These are phyloP conservation scores for Cytospora chrysosperma DNA, from an alignment of 2,329 filamentous ascomycete genomes.

Conservation along the genomic window DNA sequence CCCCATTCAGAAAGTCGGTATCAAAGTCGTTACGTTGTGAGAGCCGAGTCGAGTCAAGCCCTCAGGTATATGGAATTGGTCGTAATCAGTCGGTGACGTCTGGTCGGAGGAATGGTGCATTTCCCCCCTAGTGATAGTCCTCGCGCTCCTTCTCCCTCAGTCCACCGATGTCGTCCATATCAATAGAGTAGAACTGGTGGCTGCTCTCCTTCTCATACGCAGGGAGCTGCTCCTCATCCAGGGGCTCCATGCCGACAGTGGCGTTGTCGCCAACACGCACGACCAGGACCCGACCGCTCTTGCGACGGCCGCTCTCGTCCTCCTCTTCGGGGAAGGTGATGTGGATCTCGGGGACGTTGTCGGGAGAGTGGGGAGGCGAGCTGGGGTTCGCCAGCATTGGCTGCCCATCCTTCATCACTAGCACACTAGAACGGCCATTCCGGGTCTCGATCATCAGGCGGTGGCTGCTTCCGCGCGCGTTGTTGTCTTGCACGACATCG, in stretches of 20 bases:
- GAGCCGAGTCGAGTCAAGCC: conserved; percentile 13
- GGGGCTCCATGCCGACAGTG: conserved; percentile 82
- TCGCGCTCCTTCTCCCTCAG: conserved; percentile 79
- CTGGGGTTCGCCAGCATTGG: conserved; percentile 74
- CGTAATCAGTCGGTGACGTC: conserved; percentile 17
- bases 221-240: conserved; percentile 76
- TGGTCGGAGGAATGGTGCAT: conserved; percentile 1
- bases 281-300: conserved; percentile 85
- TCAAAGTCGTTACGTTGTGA: conserved; percentile 23
- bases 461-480: conserved; percentile 49
- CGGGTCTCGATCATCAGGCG: conserved; percentile 59
- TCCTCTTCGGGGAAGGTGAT: conserved; percentile 98
- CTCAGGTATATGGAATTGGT: conserved; percentile 18
- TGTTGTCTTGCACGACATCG: conserved; percentile 44
- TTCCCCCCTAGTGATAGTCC: conserved; percentile 32
- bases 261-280: conserved; percentile 87
- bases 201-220: conserved; percentile 83
- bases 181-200: conserved; percentile 85
- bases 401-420: conserved; percentile 75
- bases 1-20: conserved; percentile 21
- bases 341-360: conserved; percentile 88
- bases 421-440: conserved; percentile 64
- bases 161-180: conserved; percentile 91
- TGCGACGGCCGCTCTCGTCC: conserved; percentile 76
- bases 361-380: conserved; percentile 75